Conservation (phyloP, 352 stramenopile species). For the Phytophthora parvispora region DNA sequence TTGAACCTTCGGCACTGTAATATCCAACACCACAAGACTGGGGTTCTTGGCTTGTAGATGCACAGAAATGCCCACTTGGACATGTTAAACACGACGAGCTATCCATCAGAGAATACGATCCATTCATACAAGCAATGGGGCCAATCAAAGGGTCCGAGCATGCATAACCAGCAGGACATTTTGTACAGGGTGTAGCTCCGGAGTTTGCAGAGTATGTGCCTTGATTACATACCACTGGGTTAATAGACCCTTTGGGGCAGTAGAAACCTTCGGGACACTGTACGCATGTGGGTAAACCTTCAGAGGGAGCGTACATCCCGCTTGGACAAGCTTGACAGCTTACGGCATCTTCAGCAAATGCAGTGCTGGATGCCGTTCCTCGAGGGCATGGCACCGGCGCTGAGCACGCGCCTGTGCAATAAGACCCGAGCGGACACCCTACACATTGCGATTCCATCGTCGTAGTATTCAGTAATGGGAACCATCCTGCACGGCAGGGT, state of each 20-base stretch:
- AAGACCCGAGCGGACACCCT: constrained; percentile 55
- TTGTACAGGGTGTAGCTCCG: constrained; percentile 38
- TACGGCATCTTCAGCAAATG: constrained; percentile 30
- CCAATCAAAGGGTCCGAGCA: constrained; percentile 30
- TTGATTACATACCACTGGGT: constrained; percentile 39
- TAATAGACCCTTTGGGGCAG: constrained; percentile 42
- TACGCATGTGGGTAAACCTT: constrained; percentile 40
- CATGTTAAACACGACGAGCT: constrained; percentile 22
- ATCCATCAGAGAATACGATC: constrained; percentile 33
- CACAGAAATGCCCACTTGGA: constrained; percentile 32
- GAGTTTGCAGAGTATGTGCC: constrained; percentile 49
- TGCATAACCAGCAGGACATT: constrained; percentile 42
- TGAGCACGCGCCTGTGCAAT: constrained; percentile 57
- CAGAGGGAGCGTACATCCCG: constrained; percentile 52
- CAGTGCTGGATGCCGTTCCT: constrained; percentile 49
- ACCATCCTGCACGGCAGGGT: constrained; percentile 65
- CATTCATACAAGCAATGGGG: constrained; percentile 24
- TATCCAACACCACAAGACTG: constrained; percentile 25
- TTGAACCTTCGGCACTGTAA: constrained; percentile 32
- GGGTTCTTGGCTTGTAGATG: constrained; percentile 16
- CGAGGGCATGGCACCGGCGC: constrained; percentile 44
- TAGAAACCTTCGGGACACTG: constrained; percentile 61
- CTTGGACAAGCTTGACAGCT: constrained; percentile 50
- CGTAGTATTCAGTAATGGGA: constrained; percentile 48
- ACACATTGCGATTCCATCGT: constrained; percentile 47